Evolutionary conservation across 2,329 filamentous ascomycete species (phyloP), one percentile per base, ranked within the genome.

Genomic region (Paraphaeosphaeria sporulosa): DNA sequence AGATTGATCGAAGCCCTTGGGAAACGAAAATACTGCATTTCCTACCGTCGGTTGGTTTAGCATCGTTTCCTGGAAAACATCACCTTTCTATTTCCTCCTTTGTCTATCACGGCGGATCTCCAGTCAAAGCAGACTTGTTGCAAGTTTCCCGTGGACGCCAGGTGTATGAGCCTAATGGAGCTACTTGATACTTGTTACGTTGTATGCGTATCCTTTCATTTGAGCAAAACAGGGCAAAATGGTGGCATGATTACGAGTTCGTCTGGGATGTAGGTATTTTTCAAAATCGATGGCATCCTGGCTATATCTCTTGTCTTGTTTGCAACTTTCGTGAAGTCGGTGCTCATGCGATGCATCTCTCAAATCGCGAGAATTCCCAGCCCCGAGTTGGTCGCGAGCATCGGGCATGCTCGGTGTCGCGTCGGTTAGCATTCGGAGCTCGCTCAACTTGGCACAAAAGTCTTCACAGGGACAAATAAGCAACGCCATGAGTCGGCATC

Each of bases 81-180:
- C 72, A 71, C 51, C 57, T 48, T 47, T 42, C 60, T 67, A 71
- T 70, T 58, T 70, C 44, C 60, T 70, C 64, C 73, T 67, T 76
- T 77, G 75, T 73, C 72, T 76, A 75, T 64, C 59, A 62, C 60
- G 62, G 64, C 60, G 71, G 67, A 52, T 66, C 56, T 56, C 64
- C 12, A 62, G 62, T 55, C 32, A 60, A 55, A 53, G 25, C 63
- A 64, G 54, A 60, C 55, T 60, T 57, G 55, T 66, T 66, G 65
- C 52, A 65, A 58, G 51, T 57, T 62, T 59, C 65, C 52, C 59
- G 44, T 49, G 59, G 60, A 43, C 49, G 55, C 40, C 57, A 9
- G 38, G 38, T 17, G n/a, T 40, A n/a, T 40, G 38, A 58, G 56
- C 53, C n/a, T 51, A 49, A 64, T 60, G 61, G 61, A 46, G 49